phyloP scores from a whole-genome alignment of 805 yeast genomes.

The Blastobotrys mokoenaii region DNA sequence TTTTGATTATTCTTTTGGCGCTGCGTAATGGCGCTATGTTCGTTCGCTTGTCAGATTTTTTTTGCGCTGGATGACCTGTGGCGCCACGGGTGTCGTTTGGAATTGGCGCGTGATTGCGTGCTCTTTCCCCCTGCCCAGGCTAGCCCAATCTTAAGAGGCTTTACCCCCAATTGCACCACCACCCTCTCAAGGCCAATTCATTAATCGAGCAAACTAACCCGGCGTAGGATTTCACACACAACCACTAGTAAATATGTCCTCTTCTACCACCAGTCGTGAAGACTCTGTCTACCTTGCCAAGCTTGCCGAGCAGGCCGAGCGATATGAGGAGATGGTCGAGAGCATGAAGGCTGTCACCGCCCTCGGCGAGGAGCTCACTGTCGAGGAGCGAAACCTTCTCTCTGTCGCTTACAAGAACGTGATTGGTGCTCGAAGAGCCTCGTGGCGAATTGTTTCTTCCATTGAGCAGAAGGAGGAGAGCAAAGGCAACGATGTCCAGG shows the following conservation, averaged over 20 bases:
- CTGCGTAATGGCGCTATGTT: no score
- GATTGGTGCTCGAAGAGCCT: conserved; percentile 98
- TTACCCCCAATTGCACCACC: background rate
- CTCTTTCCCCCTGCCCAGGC: no score
- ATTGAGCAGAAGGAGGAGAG: conserved; percentile 98
- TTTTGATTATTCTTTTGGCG: no score
- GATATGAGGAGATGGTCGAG: conserved; percentile 99
- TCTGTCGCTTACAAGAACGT: conserved; percentile 98
- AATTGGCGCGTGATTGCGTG: no score
- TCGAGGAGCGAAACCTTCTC: conserved; percentile 94
- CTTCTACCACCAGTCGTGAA: conserved; percentile 14
- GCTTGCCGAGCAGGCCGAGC: conserved; percentile 98
- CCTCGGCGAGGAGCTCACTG: conserved; percentile 88
- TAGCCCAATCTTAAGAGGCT: no score
- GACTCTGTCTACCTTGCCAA: conserved; percentile 57
- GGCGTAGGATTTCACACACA: no score
- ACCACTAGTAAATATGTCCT: background rate
- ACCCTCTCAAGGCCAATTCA: no score
- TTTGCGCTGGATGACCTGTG: no score
- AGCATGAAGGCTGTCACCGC: conserved; percentile 97
- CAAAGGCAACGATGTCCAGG: conserved; percentile 89
- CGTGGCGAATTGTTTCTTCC: conserved; percentile 98
- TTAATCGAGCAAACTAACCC: no score
- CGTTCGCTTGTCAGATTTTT: no score
- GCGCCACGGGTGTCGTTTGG: no score